Conservation (phyloP, 306 rosid species). For the Vicia sativa region DNA sequence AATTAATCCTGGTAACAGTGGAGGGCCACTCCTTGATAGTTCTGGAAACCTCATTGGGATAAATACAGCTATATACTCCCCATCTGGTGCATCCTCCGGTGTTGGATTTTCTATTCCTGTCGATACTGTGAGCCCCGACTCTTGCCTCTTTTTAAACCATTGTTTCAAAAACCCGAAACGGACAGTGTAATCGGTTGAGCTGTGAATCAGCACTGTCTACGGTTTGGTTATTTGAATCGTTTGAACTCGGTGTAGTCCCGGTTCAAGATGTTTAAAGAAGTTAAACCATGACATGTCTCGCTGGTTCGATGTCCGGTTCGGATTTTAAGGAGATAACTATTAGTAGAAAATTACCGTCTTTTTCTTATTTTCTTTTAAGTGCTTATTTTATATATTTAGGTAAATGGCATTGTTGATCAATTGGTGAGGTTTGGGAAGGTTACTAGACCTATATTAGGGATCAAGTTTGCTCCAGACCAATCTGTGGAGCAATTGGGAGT, state of each 20-base stretch:
- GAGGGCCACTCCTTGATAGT: conserved; percentile 99
- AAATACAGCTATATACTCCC: conserved; percentile 96
- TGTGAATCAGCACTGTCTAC: not conserved
- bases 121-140: conserved; percentile 77
- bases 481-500: conserved; percentile 96
- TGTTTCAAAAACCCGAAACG: not conserved
- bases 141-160: not conserved
- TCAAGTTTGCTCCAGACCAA: conserved; percentile 99
- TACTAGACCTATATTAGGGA: conserved; percentile 96
- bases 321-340: conserved; percentile 5
- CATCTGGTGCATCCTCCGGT: conserved; percentile 97
- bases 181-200: not conserved
- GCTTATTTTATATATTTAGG: conserved; percentile 53
- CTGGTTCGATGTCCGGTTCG: not conserved
- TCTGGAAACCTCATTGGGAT: conserved; percentile 94
- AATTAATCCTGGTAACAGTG: conserved; percentile 98
- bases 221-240: not conserved
- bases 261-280: not conserved
- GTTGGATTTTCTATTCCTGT: conserved; percentile 99
- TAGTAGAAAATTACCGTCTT: not conserved
- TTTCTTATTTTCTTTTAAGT: conserved; percentile 16
- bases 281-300: not conserved
- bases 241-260: not conserved
- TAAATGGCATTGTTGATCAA: conserved; percentile 94
- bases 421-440: conserved; percentile 94